Evolutionary conservation across 2,329 filamentous ascomycete genomes (phyloP), one percentile per base, ranked within the genome.

Genomic region (Pestalotiopsis sp.): DNA sequence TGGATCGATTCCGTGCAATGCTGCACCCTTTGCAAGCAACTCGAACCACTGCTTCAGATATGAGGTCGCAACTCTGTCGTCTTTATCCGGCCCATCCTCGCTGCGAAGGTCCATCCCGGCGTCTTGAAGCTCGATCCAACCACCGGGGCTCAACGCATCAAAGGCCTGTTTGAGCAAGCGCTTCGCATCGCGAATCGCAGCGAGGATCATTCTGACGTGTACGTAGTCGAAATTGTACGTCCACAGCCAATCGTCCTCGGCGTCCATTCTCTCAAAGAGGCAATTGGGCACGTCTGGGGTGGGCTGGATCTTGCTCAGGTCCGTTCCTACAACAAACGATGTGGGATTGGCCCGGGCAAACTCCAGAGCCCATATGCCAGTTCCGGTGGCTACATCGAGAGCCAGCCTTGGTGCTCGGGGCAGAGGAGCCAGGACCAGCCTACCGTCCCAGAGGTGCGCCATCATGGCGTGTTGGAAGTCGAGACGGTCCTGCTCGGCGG

Each of bases 401-500:
- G 52, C 64, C 20, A 66, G 45, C 14, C 36, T 56, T 4, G 64
- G 64, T 13, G 64, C 64, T 6, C 49, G 41, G 20, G 64, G 49
- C 49, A 66, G 27, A 9, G 64, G 64, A 17, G 64, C 45, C 13
- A 66, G 41, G 2, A 58, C 41, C 7, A 66, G 49, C 20, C 64
- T n/a, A 5, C 64, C 64, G 17, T 66, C 64, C 64, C 64, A 66
- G 3, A 66, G 31, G 13, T 49, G 49, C 3, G 64, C 41, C 64
- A 66, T 66, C 64, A 66, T 66, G 23, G 45, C 64, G 45, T 66
- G 64, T 27, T 66, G 64, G 49, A 66, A 66, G 64, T 66, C 64
- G 41, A 66, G 39, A 3, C 64, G 64, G 31, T 66, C 64, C 36
- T 66, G 64, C 45, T 66, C 64, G n/a, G 64, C 64, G 23, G 36